These are phyloP conservation scores for Eucalyptus polybractea DNA, from an alignment of 345 rosid genomes.

Conservation along the genomic window DNA sequence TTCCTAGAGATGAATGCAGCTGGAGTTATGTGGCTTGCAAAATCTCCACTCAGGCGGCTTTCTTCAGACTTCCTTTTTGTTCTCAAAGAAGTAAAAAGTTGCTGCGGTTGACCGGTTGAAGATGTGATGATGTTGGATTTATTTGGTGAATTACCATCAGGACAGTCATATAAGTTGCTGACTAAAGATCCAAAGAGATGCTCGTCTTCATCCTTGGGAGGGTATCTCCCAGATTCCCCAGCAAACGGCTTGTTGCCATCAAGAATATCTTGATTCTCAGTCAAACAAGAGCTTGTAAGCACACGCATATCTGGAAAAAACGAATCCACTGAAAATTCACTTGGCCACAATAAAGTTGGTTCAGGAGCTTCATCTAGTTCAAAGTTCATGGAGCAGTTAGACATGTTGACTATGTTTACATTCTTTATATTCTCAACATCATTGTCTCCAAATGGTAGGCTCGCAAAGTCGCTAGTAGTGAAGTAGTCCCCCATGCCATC, in stretches of 20 bases:
- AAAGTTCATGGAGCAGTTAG: slow-evolving; percentile 17
- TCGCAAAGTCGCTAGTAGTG: not conserved
- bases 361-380: slow-evolving; percentile 40
- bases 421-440: not conserved
- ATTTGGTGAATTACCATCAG: not conserved
- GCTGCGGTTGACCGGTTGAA: not conserved
- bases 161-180: not conserved
- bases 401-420: not conserved
- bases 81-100: not conserved
- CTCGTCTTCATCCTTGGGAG: slow-evolving; percentile 7
- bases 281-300: not conserved
- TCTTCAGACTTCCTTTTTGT: not conserved
- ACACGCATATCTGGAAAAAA: not conserved
- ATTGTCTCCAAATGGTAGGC: not conserved
- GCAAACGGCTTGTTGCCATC: slow-evolving; percentile 3
- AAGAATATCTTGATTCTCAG: not conserved
- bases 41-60: not conserved
- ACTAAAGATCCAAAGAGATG: slow-evolving; percentile 30
- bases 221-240: not conserved
- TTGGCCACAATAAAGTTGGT: slow-evolving; percentile 4
- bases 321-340: slow-evolving; percentile 7
- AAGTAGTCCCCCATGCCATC: not conserved
- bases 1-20: not conserved
- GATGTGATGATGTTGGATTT: not conserved
- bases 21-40: not conserved